Evolutionary conservation across 495 filamentous ascomycete genomes (phyloP), one percentile per base, ranked within the genome.

Genomic region (Rhypophila decipiens): DNA sequence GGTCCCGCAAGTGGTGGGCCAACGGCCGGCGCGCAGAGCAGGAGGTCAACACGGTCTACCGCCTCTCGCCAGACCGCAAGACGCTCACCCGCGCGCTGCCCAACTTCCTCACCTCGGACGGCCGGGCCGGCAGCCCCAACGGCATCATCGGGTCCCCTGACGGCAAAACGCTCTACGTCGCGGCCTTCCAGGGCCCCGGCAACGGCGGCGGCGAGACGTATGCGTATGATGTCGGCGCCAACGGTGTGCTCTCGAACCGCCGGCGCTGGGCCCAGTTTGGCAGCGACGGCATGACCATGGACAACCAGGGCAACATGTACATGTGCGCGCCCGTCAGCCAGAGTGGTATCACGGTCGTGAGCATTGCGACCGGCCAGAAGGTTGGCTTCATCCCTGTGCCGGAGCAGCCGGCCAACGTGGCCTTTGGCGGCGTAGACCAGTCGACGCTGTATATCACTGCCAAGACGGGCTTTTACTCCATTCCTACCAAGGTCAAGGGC

Each of bases 251-350:
- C 31, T 39, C 47, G 33, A 50, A 50, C 47, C 47, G 47, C 7
- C 47, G 47, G 5, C 20, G 43, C 39, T 50, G 47, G 47, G 33
- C 47, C 20, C 22, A 29, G 40, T 39, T 50, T 23, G 47, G 47
- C 33, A 50, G 47, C 47, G 47, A 50, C 19, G 47, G 47, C 47
- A 50, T 50, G 47, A 50, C 47, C 21, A 50, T 50, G 47, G 47
- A 50, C 40, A 50, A 50, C 40, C 33, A 39, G 34, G 47, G 47
- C 8, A 50, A 50, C 47, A 50, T 50, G 47, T 50, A 50, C 47
- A 50, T 50, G 47, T 34, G 15, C 11, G 33, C 33, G 1, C 47
- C 47, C 2, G 41, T 39, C 47, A 39, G 41, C 47, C 39, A 18
- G 18, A 44, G 5, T 33, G 47, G 47, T 7, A 20, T 50, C 47